Percentiles rank a stretch among this genome's conserved stretches.
These are phyloP conservation scores for Mycocentrospora acerina DNA, from an alignment of 2,329 filamentous ascomycete species.

Conservation along the genomic window DNA sequence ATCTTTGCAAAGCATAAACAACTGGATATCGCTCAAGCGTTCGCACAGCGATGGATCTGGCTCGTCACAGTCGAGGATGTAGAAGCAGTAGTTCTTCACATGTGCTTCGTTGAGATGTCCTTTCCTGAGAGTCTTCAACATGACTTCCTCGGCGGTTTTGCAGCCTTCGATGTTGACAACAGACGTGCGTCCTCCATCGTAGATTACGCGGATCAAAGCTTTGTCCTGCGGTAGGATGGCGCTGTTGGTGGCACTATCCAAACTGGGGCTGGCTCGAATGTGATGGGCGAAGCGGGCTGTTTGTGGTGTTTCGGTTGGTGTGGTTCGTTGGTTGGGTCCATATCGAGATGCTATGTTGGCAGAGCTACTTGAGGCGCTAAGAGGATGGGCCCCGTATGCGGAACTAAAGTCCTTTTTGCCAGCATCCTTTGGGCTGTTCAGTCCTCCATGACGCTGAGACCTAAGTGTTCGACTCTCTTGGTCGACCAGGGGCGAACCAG, in stretches of 20 bases:
- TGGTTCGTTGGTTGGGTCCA: slow-evolving; percentile 42
- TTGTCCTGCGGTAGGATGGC: slow-evolving; percentile 82
- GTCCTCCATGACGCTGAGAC: slow-evolving; percentile 60
- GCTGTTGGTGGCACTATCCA: slow-evolving; percentile 76
- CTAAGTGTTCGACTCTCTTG: slow-evolving; percentile 54
- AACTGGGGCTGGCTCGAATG: slow-evolving; percentile 76
- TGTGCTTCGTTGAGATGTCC: slow-evolving; percentile 86
- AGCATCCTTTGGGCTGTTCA: slow-evolving; percentile 57
- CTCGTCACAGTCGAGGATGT: slow-evolving; percentile 82
- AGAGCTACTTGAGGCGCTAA: slow-evolving; percentile 55
- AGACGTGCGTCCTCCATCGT: slow-evolving; percentile 85
- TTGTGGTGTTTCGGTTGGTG: slow-evolving; percentile 64
- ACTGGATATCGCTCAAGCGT: slow-evolving; percentile 79
- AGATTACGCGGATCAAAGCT: slow-evolving; percentile 90
- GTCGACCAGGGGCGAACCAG: slow-evolving; percentile 70
- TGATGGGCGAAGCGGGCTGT: slow-evolving; percentile 67
- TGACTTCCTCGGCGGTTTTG: slow-evolving; percentile 88
- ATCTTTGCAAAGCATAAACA: slow-evolving; percentile 90
- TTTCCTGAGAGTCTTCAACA: slow-evolving; percentile 84
- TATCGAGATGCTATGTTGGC: slow-evolving; percentile 50
- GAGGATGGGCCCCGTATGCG: slow-evolving; percentile 58
- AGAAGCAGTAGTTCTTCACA: slow-evolving; percentile 95
- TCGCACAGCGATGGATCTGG: slow-evolving; percentile 79
- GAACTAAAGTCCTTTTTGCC: slow-evolving; percentile 52
- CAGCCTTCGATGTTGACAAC: slow-evolving; percentile 92